phyloP scores from a whole-genome alignment of 768 basidiomycete species.

The Mrakia blollopis region DNA sequence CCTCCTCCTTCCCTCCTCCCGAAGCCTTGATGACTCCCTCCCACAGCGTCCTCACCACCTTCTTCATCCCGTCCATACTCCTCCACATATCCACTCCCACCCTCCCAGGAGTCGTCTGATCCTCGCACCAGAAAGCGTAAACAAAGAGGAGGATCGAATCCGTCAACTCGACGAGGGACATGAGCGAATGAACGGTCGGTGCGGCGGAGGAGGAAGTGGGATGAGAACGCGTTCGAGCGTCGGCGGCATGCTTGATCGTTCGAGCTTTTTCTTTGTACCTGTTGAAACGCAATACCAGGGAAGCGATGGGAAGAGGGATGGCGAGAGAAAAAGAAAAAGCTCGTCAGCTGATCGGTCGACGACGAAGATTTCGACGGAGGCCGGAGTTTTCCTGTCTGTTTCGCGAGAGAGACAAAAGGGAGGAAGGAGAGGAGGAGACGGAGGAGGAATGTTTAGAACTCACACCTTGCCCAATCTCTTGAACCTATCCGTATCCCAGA shows the following conservation, averaged over 20 bases:
- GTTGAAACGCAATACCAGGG: not conserved
- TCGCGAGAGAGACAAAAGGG: not conserved
- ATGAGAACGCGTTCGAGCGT: conserved; percentile 23
- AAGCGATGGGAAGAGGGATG: not conserved
- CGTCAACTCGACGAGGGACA: conserved; percentile 29
- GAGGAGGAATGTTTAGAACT: not conserved
- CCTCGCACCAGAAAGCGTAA: conserved; percentile 33
- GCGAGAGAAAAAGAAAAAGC: not conserved
- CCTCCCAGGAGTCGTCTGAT: conserved; percentile 26
- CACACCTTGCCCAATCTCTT: conserved; percentile 9
- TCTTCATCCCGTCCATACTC: conserved; percentile 32
- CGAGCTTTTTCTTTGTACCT: conserved; percentile 26
- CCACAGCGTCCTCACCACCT: conserved; percentile 25
- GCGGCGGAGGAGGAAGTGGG: not conserved
- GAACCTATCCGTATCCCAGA: conserved; percentile 23
- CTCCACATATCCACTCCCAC: conserved; percentile 31
- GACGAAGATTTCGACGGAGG: not conserved
- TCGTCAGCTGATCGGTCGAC: not conserved
- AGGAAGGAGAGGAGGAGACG: not conserved
- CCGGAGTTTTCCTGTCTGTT: not conserved
- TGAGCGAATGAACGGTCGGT: conserved; percentile 16
- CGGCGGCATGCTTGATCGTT: conserved; percentile 26
- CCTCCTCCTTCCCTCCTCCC: conserved; percentile 20
- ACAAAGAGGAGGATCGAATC: conserved; percentile 33
- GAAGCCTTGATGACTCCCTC: conserved; percentile 26